Evolutionary conservation across 345 rosid species (phyloP).

Genomic region (Pistacia vera): DNA sequence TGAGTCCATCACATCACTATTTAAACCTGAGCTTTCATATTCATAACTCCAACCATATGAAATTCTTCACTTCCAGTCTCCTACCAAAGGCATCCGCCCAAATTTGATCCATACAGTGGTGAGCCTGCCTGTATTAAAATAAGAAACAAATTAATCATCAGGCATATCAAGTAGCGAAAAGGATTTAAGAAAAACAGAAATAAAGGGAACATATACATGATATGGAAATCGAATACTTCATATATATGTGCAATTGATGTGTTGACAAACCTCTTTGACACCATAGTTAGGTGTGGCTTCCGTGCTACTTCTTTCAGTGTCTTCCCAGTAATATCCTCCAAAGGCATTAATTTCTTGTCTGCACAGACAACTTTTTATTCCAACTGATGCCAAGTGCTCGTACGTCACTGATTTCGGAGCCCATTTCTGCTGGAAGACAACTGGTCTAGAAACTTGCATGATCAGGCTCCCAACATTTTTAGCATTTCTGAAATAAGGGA

Average conservation of each 20-base stretch:
- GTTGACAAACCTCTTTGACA: slow-evolving; percentile 40
- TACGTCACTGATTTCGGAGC: slow-evolving; percentile 51
- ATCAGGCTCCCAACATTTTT: slow-evolving; percentile 50
- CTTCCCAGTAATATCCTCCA: slow-evolving; percentile 70
- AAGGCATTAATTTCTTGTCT: slow-evolving; percentile 54
- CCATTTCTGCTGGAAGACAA: slow-evolving; percentile 64
- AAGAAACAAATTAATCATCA: slow-evolving; percentile 11
- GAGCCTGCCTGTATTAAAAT: slow-evolving; percentile 30
- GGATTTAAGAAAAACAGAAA: background rate
- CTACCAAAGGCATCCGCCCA: slow-evolving; percentile 6
- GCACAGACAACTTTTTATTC: slow-evolving; percentile 45
- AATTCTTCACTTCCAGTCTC: slow-evolving; percentile 23
- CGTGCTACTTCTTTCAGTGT: slow-evolving; percentile 46
- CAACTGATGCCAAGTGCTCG: slow-evolving; percentile 53
- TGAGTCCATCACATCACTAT: slow-evolving; percentile 12
- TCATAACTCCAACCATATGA: slow-evolving; percentile 12
- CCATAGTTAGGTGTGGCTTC: slow-evolving; percentile 24
- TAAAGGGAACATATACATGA: background rate
- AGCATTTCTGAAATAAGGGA: slow-evolving; percentile 47
- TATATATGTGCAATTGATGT: background rate
- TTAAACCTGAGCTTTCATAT: slow-evolving; percentile 12
- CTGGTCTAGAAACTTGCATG: slow-evolving; percentile 64
- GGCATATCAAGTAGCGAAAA: slow-evolving; percentile 8
- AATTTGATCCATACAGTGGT: slow-evolving; percentile 15
- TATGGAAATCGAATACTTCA: background rate